A percentile compares a stretch with the other conserved stretches of the same genome.
Conservation (phyloP, 164 flowering plant species). For the Buxus sempervirens region DNA sequence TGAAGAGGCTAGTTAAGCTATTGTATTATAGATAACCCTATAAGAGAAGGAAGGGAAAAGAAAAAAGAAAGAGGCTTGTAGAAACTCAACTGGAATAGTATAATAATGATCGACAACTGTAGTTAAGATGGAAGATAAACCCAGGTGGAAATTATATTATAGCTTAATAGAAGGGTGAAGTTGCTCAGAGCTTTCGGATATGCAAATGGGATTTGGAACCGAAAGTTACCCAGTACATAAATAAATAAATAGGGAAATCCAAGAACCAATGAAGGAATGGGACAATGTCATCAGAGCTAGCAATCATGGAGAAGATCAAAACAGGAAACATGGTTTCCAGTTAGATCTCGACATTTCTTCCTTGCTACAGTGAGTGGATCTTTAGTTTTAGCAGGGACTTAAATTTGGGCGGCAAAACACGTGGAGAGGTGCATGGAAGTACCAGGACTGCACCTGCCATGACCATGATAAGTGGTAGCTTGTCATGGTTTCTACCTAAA, state of each 20-base stretch:
- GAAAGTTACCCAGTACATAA: neutral
- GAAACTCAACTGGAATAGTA: too few relatives aligned
- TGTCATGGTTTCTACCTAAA: conserved; percentile 6
- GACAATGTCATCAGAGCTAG: neutral
- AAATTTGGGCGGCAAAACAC: conserved; percentile 17
- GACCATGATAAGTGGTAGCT: conserved; percentile 14
- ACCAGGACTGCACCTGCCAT: conserved; percentile 6
- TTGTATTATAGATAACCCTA: neutral
- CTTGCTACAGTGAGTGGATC: too few relatives aligned
- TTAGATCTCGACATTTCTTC: too few relatives aligned
- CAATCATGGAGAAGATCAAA: neutral
- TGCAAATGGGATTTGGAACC: neutral
- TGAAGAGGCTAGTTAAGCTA: too few relatives aligned
- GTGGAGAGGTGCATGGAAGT: conserved; percentile 8
- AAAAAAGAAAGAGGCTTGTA: neutral
- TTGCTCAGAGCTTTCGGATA: neutral
- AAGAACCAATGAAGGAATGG: neutral
- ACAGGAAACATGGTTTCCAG: neutral
- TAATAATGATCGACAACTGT: neutral
- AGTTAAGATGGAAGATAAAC: neutral
- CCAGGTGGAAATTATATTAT: neutral
- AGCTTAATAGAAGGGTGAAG: neutral
- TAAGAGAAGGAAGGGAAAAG: neutral
- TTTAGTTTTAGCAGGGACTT: conserved; percentile 4
- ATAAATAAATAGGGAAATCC: neutral